phyloP scores from a whole-genome alignment of 1,284 basidiomycete genomes.

The Ceraceosorus guamensis region DNA sequence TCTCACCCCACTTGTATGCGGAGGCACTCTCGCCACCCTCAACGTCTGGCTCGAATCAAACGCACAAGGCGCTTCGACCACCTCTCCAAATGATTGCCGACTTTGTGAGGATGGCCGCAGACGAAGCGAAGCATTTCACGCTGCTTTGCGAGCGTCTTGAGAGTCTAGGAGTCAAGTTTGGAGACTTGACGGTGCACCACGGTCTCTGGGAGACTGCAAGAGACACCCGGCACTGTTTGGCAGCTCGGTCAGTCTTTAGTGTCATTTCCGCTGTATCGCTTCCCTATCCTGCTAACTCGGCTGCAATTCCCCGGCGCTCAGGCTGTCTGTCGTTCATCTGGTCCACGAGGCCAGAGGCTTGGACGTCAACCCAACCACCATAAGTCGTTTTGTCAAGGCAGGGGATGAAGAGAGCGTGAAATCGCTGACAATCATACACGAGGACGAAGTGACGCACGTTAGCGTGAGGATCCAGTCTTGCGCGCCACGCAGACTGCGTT shows the following conservation, averaged over 20 bases:
- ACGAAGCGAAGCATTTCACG: constrained; percentile 64
- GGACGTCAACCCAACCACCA: constrained; percentile 70
- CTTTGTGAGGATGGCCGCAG: constrained; percentile 58
- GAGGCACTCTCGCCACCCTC: too few relatives aligned
- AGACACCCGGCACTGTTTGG: constrained; percentile 65
- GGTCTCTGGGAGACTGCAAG: constrained; percentile 72
- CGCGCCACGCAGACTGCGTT: background rate
- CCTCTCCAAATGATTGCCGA: too few relatives aligned
- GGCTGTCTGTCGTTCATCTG: constrained; percentile 69
- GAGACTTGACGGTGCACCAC: constrained; percentile 52
- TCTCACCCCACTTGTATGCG: too few relatives aligned
- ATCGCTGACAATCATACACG: constrained; percentile 67
- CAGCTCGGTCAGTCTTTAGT: too few relatives aligned
- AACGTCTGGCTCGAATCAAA: too few relatives aligned
- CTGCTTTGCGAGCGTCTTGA: constrained; percentile 51
- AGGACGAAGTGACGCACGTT: constrained; percentile 70
- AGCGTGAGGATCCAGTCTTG: constrained; percentile 9
- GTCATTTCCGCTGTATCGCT: too few relatives aligned
- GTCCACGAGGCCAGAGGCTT: constrained; percentile 81
- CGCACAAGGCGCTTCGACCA: too few relatives aligned
- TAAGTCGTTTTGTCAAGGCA: constrained; percentile 65
- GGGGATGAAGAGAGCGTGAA: constrained; percentile 65
- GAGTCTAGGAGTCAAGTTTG: constrained; percentile 67
- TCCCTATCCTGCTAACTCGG: too few relatives aligned
- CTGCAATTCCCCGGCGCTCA: too few relatives aligned